These are phyloP conservation scores for Ascochyta koolunga DNA, from an alignment of 2,329 filamentous ascomycete genomes.

Conservation along the genomic window DNA sequence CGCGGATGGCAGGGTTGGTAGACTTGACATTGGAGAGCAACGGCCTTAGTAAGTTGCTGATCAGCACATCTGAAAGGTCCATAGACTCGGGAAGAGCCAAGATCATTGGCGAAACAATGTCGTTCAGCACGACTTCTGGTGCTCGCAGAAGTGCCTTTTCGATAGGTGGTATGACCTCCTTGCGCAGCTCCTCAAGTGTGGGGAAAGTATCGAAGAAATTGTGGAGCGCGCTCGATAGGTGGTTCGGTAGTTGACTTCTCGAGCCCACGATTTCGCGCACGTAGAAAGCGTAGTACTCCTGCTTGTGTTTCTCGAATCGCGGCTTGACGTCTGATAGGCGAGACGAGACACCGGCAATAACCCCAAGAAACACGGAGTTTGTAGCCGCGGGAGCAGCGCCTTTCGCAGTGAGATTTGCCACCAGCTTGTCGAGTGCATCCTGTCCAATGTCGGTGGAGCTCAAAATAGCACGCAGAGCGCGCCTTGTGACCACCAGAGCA, in stretches of 20 bases:
- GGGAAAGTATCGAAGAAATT: conserved; percentile 86
- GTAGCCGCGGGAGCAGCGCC: conserved; percentile 66
- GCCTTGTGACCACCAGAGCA: conserved; percentile 76
- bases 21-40: conserved; percentile 91
- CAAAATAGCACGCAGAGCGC: conserved; percentile 78
- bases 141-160: conserved; percentile 89
- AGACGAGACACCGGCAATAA: conserved; percentile 84
- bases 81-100: conserved; percentile 70
- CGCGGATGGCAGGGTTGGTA: conserved; percentile 77
- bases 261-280: conserved; percentile 84
- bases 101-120: conserved; percentile 76
- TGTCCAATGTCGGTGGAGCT: conserved; percentile 63
- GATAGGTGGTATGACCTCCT: conserved; percentile 77
- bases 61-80: conserved; percentile 78
- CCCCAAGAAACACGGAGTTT: conserved; percentile 79
- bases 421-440: conserved; percentile 66
- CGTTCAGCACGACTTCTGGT: conserved; percentile 85
- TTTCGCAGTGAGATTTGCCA: conserved; percentile 74
- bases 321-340: conserved; percentile 69
- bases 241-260: conserved; percentile 69
- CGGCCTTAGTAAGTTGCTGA: conserved; percentile 78
- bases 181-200: conserved; percentile 74
- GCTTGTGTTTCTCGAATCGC: conserved; percentile 69
- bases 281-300: conserved; percentile 81
- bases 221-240: conserved; percentile 73